A percentile compares a stretch with the other conserved stretches of the same genome.
phyloP scores from a whole-genome alignment of 2,329 filamentous ascomycete species.

The Sordariomycetes sp. region DNA sequence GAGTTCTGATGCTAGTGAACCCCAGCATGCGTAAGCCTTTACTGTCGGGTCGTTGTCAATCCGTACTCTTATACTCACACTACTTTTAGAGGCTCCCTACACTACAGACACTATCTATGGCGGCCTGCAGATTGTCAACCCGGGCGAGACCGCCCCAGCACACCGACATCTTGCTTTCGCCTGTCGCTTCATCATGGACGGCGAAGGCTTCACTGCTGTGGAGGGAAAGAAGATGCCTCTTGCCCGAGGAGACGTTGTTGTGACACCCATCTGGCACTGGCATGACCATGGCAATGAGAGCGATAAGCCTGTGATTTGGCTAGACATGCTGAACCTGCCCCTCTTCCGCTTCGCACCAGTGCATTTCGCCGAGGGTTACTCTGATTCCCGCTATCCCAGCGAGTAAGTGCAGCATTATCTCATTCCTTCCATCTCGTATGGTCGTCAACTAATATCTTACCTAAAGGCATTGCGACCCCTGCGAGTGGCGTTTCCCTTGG shows the following conservation, averaged over 20 bases:
- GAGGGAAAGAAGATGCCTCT: conserved; percentile 38
- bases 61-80: background rate
- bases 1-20: conserved; percentile 28
- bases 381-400: conserved; percentile 32
- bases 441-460: too few relatives aligned
- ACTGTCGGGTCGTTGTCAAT: background rate
- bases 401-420: too few relatives aligned
- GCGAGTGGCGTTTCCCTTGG: conserved; percentile 30
- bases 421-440: too few relatives aligned
- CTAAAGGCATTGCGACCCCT: conserved; percentile 19
- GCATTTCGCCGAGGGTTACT: conserved; percentile 39
- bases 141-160: conserved; percentile 38
- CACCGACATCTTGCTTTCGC: conserved; percentile 44
- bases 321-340: conserved; percentile 41
- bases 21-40: conserved; percentile 15
- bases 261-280: conserved; percentile 46
- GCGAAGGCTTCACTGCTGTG: conserved; percentile 42
- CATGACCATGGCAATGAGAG: conserved; percentile 48
- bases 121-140: conserved; percentile 42
- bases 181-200: conserved; percentile 43
- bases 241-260: conserved; percentile 37
- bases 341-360: conserved; percentile 22
- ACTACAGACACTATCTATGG: conserved; percentile 46
- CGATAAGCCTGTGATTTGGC: conserved; percentile 38
- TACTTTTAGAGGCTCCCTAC: conserved; percentile 29